A percentile compares a stretch with the other conserved stretches of the same genome.
Evolutionary conservation across 1,284 basidiomycete species (phyloP).

Genomic region (Trametes sp.): DNA sequence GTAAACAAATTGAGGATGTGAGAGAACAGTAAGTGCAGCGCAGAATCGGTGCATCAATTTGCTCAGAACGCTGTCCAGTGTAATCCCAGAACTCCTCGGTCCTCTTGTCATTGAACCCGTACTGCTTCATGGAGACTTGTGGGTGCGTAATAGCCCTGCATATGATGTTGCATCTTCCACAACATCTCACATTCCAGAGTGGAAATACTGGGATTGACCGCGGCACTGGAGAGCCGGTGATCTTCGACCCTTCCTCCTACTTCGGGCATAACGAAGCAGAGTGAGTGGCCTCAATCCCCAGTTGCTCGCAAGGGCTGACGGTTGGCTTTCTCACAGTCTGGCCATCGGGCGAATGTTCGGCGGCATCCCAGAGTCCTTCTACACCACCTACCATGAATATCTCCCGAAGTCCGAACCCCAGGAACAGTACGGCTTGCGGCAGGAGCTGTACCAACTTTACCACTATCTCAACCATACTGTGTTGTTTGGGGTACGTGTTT

Average conservation of each 20-base stretch:
- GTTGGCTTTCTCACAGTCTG: constrained; percentile 54
- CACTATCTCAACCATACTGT: constrained; percentile 89
- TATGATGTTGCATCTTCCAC: no score
- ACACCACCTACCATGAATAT: constrained; percentile 73
- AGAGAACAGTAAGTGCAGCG: constrained; percentile 57
- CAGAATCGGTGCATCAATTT: no score
- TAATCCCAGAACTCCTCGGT: constrained; percentile 77
- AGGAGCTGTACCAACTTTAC: constrained; percentile 83
- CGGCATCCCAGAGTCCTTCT: constrained; percentile 78
- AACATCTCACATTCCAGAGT: constrained; percentile 52
- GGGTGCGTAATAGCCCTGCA: constrained; percentile 58
- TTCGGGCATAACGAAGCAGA: constrained; percentile 91
- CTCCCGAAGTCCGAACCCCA: constrained; percentile 75
- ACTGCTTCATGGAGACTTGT: constrained; percentile 87
- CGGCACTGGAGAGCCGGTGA: constrained; percentile 65
- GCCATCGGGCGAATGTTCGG: constrained; percentile 88
- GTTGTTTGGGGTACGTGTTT: constrained; percentile 64
- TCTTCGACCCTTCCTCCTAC: constrained; percentile 86
- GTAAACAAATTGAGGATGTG: constrained; percentile 62
- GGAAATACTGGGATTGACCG: constrained; percentile 75
- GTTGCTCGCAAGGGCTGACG: background rate
- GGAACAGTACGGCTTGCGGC: constrained; percentile 73
- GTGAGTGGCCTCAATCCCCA: constrained; percentile 49
- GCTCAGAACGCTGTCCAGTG: constrained; percentile 51
- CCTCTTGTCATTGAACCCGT: constrained; percentile 73